Base-by-base conservation (phyloP, 208 protist species). In the Trypanosoma caninum region DNA sequence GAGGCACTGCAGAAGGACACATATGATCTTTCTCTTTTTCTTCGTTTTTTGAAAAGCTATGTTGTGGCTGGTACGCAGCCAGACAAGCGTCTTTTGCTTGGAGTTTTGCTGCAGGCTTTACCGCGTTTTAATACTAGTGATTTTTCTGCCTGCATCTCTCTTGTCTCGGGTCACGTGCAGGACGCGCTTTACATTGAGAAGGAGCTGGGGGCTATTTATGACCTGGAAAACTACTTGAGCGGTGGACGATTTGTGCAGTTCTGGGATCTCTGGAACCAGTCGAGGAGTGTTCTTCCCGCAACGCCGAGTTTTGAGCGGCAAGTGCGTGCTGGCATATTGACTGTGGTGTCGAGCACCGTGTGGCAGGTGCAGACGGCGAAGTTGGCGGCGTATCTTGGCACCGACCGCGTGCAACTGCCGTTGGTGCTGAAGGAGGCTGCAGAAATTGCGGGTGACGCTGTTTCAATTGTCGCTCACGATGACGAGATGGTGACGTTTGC, bases 221-320 rank as follows among this genome's bases (percentile, higher is more conserved):
- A 87, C 44, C 74, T 90, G n/a, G 88, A 94, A 72, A 94, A 94
- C 62, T 78, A 88, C 18, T 78, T 94, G 52, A 88, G 77, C 70
- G 87, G 84, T 51, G 84, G 88, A 22, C 56, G 80, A 50, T 94
- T 94, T 53, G 69, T 74, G 5, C 67, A 74, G 62, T 94, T 94
- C 64, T 94, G 88, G 84, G 48, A 71, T 27, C 77, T 84, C 69
- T 94, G 88, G 84, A 64, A 35, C 31, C 65, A 66, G 18, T 74
- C 90, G 16, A 78, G 80, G 62, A 74, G 81, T 52, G 62, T 85
- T 52, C 78, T 91, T 28, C 79, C 79, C 2, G 78, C 86, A 65
- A 76, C 78, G 23, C 84, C 89, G 50, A 77, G 85, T 68, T 92
- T 94, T 56, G 84, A 91, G 68, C 71, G 75, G 22, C 74, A 76